Evolutionary conservation across 768 basidiomycete genomes (phyloP), one percentile per base, ranked within the genome.

Genomic region (Russula brevipes): DNA sequence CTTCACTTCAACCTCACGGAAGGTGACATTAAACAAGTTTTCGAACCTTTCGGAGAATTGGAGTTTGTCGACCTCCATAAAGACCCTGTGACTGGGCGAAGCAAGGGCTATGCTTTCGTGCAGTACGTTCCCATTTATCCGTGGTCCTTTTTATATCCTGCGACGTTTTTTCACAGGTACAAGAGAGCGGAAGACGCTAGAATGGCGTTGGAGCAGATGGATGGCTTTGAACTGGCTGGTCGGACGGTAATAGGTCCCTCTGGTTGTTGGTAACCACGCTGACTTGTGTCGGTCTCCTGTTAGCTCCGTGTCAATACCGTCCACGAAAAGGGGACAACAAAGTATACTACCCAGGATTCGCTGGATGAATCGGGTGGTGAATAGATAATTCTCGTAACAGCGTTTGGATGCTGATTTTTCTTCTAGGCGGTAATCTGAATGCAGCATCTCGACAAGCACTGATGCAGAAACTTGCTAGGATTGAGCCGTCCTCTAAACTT

Each of bases 391-490:
- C 7, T 30, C 5, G 6, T 39, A 0, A 6, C 17, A 2, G 14
- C 61, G 31, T n/a, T 14, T 33, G 30, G 36, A 19, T n/a, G 59
- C 58, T 68, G 14, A 68, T 39, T 35, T 24, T n/a, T 19, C 35
- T 50, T 54, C 41, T 49, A 95, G 93, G 90, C 76, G 91, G 91
- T 91, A 93, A 93, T 83, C 85, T 97, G 81, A 97, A 97, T 80
- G 91, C 91, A 81, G 91, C 91, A 72, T 93, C 94, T 73, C 91
- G 97, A 78, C 94, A 97, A 82, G 92, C 94, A 76, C 92, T 99
- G 80, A 99, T 99, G 97, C 93, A 95, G 79, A 99, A 98, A 86
- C 91, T 99, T 84, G 94, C 97, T 75, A 93, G 97, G 81, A 91
- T 86, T 77, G 90, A 92, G 50, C 75, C 85, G 54, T 76, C 82